Percentiles rank a stretch among this genome's conserved stretches.
These are phyloP conservation scores for Dendrostoma leiphaemia DNA, from an alignment of 2,329 filamentous ascomycete species.

Conservation along the genomic window DNA sequence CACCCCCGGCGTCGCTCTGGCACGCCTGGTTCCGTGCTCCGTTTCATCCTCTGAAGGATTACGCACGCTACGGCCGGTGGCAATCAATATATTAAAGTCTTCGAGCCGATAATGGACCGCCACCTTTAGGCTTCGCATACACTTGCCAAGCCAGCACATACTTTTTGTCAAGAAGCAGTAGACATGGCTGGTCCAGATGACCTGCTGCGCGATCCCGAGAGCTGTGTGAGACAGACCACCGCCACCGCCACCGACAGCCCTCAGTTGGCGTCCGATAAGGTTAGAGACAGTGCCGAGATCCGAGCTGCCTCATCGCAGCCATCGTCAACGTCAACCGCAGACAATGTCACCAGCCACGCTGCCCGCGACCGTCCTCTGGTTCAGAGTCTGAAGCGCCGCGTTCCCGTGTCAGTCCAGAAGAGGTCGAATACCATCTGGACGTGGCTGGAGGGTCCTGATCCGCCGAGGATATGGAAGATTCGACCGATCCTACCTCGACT, in stretches of 20 bases:
- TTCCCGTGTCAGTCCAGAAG: constrained; percentile 1
- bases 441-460: constrained; percentile 8
- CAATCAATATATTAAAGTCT: no score
- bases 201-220: constrained; percentile 7
- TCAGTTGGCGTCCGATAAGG: neutral
- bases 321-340: neutral
- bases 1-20: no score
- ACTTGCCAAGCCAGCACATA: neutral
- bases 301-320: neutral
- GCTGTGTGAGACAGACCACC: constrained; percentile 5
- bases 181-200: constrained; percentile 4
- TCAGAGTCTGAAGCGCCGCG: neutral
- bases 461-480: constrained; percentile 9
- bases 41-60: neutral
- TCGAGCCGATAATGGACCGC: no score
- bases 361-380: neutral
- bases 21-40: no score
- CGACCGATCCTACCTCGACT: constrained; percentile 13
- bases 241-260: neutral
- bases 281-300: neutral
- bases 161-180: neutral
- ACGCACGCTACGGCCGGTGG: neutral
- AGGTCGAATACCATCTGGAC: neutral
- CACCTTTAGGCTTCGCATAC: no score
- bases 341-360: neutral